phyloP scores from a whole-genome alignment of 495 filamentous ascomycete species.

The Opeltia flavorubescens region DNA sequence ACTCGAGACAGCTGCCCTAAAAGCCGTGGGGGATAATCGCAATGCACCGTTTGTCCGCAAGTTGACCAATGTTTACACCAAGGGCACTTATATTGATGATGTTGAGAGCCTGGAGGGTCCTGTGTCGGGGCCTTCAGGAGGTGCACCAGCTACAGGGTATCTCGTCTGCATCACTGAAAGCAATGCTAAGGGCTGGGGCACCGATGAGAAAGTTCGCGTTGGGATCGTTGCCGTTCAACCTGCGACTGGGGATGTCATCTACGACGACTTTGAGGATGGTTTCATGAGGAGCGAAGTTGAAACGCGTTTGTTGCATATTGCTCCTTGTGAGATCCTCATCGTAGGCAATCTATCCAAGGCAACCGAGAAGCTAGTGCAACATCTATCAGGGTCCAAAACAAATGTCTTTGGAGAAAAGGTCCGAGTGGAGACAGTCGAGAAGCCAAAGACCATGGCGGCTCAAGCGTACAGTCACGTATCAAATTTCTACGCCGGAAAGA shows the following conservation, averaged over 20 bases:
- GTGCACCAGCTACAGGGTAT: slow-evolving; percentile 68
- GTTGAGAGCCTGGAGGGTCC: slow-evolving; percentile 59
- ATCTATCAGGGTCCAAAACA: slow-evolving; percentile 75
- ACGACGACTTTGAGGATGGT: slow-evolving; percentile 92
- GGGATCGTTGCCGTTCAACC: slow-evolving; percentile 93
- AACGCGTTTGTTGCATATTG: slow-evolving; percentile 84
- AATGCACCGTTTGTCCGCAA: slow-evolving; percentile 87
- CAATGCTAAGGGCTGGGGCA: slow-evolving; percentile 69
- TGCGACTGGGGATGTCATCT: slow-evolving; percentile 88
- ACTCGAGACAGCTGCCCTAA: slow-evolving; percentile 94
- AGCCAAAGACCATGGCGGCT: slow-evolving; percentile 69
- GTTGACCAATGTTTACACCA: slow-evolving; percentile 94
- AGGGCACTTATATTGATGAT: slow-evolving; percentile 96
- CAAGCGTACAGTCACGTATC: slow-evolving; percentile 81
- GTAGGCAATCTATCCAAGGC: slow-evolving; percentile 86
- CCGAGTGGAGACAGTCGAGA: slow-evolving; percentile 64
- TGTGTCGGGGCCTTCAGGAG: slow-evolving; percentile 28
- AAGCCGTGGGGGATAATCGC: slow-evolving; percentile 89
- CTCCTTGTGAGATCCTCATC: slow-evolving; percentile 91
- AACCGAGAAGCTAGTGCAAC: slow-evolving; percentile 82
- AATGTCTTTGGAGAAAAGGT: slow-evolving; percentile 89
- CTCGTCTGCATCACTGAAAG: slow-evolving; percentile 86
- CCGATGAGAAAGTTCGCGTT: slow-evolving; percentile 86
- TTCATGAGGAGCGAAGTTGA: slow-evolving; percentile 98
- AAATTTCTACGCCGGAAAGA: slow-evolving; percentile 83